These are phyloP conservation scores for Emericellopsis cladophorae DNA, from an alignment of 2,329 filamentous ascomycete genomes.

Conservation along the genomic window DNA sequence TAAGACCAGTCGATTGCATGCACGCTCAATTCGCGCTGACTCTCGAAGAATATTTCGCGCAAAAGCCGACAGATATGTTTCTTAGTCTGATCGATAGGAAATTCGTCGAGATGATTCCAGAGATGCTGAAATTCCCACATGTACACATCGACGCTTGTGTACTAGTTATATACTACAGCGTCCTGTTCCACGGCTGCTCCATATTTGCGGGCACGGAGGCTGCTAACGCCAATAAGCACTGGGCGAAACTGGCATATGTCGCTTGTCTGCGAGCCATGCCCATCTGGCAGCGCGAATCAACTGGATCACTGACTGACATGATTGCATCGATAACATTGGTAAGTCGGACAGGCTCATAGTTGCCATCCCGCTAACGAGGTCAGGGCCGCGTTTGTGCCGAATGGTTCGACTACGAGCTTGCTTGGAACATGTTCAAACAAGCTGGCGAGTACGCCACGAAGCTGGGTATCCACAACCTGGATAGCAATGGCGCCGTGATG, in stretches of 20 bases:
- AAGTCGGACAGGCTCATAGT: not conserved
- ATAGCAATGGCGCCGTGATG: slow-evolving; percentile 8
- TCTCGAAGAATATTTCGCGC: slow-evolving; percentile 12
- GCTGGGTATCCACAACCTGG: slow-evolving; percentile 16
- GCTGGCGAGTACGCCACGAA: slow-evolving; percentile 16
- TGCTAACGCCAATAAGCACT: not conserved
- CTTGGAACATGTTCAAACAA: slow-evolving; percentile 15
- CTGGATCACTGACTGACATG: slow-evolving; percentile 14
- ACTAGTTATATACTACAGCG: slow-evolving; percentile 15
- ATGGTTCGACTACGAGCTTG: slow-evolving; percentile 17
- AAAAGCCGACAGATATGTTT: slow-evolving; percentile 16
- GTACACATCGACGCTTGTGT: slow-evolving; percentile 16
- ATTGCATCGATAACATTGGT: slow-evolving; percentile 16
- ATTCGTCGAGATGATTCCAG: slow-evolving; percentile 15
- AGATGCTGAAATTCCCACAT: slow-evolving; percentile 13
- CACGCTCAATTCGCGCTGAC: not conserved
- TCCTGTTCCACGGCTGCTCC: slow-evolving; percentile 13
- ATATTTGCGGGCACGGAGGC: not conserved
- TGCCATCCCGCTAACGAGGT: rapidly evolving
- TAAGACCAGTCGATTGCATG: slow-evolving; percentile 2
- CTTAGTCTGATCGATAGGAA: slow-evolving; percentile 11
- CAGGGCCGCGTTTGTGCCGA: slow-evolving; percentile 12
- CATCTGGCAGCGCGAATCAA: slow-evolving; percentile 15
- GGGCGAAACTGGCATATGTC: slow-evolving; percentile 7
- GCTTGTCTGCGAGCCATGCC: slow-evolving; percentile 15